phyloP scores from a whole-genome alignment of 495 filamentous ascomycete genomes.

The Penicillium atrosanguineum region DNA sequence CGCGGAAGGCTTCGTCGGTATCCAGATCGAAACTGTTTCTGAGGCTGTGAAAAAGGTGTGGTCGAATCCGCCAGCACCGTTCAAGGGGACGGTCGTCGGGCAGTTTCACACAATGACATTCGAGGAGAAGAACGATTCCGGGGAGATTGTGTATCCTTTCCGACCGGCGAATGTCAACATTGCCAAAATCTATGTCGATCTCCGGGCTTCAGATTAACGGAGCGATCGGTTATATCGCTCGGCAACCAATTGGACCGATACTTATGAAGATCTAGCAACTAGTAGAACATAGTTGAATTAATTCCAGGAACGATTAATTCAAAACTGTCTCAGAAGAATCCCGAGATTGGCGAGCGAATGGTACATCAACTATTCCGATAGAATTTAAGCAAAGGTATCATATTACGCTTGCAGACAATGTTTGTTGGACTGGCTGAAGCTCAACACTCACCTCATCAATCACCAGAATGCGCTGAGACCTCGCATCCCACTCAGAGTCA shows the following conservation, averaged over 20 bases:
- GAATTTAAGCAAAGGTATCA: too few relatives aligned
- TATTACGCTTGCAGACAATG: too few relatives aligned
- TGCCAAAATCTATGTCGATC: not conserved
- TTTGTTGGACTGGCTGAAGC: not conserved
- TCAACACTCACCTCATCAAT: slow-evolving; percentile 3
- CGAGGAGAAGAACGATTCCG: not conserved
- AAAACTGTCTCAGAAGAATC: too few relatives aligned
- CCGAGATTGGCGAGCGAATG: too few relatives aligned
- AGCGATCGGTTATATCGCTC: too few relatives aligned
- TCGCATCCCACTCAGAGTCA: not conserved
- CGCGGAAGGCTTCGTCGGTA: slow-evolving; percentile 28
- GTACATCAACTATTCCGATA: too few relatives aligned
- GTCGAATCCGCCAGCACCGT: slow-evolving; percentile 34
- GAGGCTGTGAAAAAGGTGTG: slow-evolving; percentile 32
- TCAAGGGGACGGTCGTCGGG: slow-evolving; percentile 9
- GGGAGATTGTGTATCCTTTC: not conserved
- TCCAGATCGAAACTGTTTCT: slow-evolving; percentile 35
- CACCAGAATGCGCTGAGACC: not conserved
- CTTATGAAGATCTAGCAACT: too few relatives aligned
- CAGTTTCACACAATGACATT: not conserved
- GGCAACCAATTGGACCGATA: too few relatives aligned
- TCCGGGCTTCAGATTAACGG: not conserved
- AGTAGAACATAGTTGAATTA: too few relatives aligned
- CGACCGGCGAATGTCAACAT: not conserved
- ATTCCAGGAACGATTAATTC: too few relatives aligned